Conservation (phyloP, 139 green algal genomes). For the Auxenochlorella pyrenoidosa region DNA sequence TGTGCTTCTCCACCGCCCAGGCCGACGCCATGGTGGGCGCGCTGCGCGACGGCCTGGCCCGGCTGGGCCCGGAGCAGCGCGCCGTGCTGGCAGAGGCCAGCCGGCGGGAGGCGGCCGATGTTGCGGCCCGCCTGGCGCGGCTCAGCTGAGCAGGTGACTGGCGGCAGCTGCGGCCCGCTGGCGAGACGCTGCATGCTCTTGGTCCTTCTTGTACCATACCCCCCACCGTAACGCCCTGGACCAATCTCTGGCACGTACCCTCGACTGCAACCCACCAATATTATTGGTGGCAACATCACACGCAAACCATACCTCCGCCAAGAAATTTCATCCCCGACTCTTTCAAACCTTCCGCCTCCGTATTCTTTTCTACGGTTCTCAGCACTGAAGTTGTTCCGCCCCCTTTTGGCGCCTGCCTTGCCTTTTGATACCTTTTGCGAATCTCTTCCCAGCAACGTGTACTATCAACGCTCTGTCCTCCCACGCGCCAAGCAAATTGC, state of each 20-base stretch:
- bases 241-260: too few species aligned
- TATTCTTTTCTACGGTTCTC: neutral
- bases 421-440: conserved; percentile 8
- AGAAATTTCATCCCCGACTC: neutral
- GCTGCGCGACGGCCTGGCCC: conserved; percentile 71
- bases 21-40: conserved; percentile 89
- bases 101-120: neutral
- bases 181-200: too few species aligned
- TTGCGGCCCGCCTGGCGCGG: neutral
- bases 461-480: too few species aligned
- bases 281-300: neutral
- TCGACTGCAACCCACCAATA: too few species aligned
- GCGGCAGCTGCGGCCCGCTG: too few species aligned
- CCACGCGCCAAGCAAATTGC: too few species aligned
- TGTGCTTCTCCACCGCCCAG: conserved; percentile 84
- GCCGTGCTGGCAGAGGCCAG: conserved; percentile 1
- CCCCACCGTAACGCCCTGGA: too few species aligned
- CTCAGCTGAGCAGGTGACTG: neutral
- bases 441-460: too few species aligned
- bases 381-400: too few species aligned
- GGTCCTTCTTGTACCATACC: too few species aligned
- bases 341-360: neutral
- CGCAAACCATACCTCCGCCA: neutral
- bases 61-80: neutral
- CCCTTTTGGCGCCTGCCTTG: neutral